A percentile compares a stretch with the other conserved stretches of the same genome.
Conservation (phyloP, 192 early-diverging fungal genomes). For the Mortierella claussenii region DNA sequence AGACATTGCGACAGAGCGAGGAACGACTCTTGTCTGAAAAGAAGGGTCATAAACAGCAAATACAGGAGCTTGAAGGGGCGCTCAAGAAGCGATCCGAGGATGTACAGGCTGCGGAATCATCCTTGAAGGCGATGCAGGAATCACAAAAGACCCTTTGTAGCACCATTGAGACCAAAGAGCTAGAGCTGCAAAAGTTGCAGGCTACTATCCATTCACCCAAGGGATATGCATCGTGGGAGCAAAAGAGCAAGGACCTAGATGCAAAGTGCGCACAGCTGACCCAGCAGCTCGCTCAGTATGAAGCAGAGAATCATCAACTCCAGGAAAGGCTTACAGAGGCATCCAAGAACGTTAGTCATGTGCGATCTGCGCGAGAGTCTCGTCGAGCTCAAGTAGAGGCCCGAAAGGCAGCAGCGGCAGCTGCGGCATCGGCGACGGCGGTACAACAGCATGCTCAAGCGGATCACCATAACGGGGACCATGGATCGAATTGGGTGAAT, state of each 20-base stretch:
- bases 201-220: constrained; percentile 39
- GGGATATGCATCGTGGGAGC: constrained; percentile 25
- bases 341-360: constrained; percentile 28
- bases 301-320: constrained; percentile 39
- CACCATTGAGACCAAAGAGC: constrained; percentile 43
- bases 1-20: constrained; percentile 18
- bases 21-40: constrained; percentile 23
- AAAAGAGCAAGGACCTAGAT: constrained; percentile 40
- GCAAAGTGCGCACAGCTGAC: constrained; percentile 22
- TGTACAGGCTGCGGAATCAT: constrained; percentile 24
- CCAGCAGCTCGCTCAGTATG: constrained; percentile 29
- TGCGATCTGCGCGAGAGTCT: constrained; percentile 11
- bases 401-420: not conserved
- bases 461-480: too few relatives aligned
- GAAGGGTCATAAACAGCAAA: constrained; percentile 18
- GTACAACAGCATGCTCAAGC: not conserved
- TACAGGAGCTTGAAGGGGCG: constrained; percentile 19
- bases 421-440: not conserved
- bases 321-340: constrained; percentile 42
- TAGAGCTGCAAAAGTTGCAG: constrained; percentile 30
- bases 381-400: constrained; percentile 11
- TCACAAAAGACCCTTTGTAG: constrained; percentile 16
- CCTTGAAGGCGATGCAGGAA: constrained; percentile 19
- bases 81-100: constrained; percentile 31
- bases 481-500: constrained; percentile 36